Conservation (phyloP, 257 asterid species). For the Agastache rugosa region DNA sequence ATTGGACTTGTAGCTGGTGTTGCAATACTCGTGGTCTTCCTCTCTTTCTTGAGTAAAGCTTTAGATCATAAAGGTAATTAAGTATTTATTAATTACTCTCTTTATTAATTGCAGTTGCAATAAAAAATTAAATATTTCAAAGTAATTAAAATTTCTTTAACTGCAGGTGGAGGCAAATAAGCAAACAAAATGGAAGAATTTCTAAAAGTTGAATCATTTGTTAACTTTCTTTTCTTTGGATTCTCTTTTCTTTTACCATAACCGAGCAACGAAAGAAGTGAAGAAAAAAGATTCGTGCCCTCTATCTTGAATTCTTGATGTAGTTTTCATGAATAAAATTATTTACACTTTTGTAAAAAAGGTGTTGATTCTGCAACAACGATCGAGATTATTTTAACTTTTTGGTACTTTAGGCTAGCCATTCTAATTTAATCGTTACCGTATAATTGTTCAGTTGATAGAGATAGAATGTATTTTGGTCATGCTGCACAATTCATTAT, state of each 20-base stretch:
- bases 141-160: neutral
- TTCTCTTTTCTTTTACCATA: conserved; percentile 12
- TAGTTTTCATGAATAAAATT: conserved; percentile 38
- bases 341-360: conserved; percentile 34
- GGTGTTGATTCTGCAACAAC: conserved; percentile 32
- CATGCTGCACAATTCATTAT: conserved; percentile 22
- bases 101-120: neutral
- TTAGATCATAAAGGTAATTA: conserved; percentile 57
- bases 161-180: conserved; percentile 49
- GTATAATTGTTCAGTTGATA: conserved; percentile 5
- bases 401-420: conserved; percentile 22
- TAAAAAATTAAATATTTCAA: neutral
- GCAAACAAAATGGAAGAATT: conserved; percentile 13
- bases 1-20: conserved; percentile 87
- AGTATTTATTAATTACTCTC: neutral
- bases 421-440: conserved; percentile 28
- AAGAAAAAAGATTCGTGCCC: conserved; percentile 30
- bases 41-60: conserved; percentile 68
- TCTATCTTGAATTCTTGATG: conserved; percentile 24
- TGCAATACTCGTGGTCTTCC: conserved; percentile 74
- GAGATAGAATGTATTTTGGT: conserved; percentile 23
- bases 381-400: conserved; percentile 15
- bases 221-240: conserved; percentile 34
- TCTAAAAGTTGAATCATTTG: conserved; percentile 22
- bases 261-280: conserved; percentile 28